phyloP scores from a whole-genome alignment of 2,329 filamentous ascomycete species.

The Drechslerella dactyloides region DNA sequence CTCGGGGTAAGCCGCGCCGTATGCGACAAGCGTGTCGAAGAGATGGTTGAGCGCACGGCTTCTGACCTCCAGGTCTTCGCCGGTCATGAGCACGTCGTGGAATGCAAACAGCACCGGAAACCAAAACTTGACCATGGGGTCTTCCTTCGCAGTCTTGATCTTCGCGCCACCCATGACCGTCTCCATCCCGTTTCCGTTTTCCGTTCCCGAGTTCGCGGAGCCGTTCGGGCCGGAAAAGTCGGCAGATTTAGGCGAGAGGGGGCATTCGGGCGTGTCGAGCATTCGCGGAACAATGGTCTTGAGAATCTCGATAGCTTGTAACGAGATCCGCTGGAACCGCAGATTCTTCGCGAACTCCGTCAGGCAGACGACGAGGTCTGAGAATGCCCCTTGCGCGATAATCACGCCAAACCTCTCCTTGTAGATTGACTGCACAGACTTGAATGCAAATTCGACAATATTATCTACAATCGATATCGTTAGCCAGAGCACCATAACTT shows the following conservation, averaged over 20 bases:
- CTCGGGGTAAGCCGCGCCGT: conserved; percentile 86
- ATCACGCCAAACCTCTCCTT: conserved; percentile 94
- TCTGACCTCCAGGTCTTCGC: conserved; percentile 94
- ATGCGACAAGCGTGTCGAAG: conserved; percentile 88
- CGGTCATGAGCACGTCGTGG: conserved; percentile 98
- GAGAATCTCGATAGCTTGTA: conserved; percentile 92
- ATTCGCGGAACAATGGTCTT: conserved; percentile 94
- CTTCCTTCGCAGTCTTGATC: conserved; percentile 68
- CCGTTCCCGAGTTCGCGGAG: conserved; percentile 51
- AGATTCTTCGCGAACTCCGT: conserved; percentile 99
- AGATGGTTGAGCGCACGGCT: conserved; percentile 90
- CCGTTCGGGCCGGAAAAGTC: conserved; percentile 62
- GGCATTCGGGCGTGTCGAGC: conserved; percentile 94
- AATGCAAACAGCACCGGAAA: conserved; percentile 98
- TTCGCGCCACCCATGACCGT: conserved; percentile 23
- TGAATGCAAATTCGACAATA: conserved; percentile 95
- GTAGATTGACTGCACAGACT: conserved; percentile 95
- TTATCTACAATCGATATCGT: conserved; percentile 66
- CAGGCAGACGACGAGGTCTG: conserved; percentile 91
- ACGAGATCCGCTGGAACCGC: conserved; percentile 96
- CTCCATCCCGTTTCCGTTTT: conserved; percentile 30
- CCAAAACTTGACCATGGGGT: conserved; percentile 94
- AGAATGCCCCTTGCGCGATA: conserved; percentile 94
- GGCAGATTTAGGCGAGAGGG: conserved; percentile 72
- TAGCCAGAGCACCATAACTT: conserved; percentile 54